Percentiles rank a stretch among this genome's conserved stretches.
Evolutionary conservation across 139 green algal species (phyloP).

Genomic region (Tetraselmis chui): DNA sequence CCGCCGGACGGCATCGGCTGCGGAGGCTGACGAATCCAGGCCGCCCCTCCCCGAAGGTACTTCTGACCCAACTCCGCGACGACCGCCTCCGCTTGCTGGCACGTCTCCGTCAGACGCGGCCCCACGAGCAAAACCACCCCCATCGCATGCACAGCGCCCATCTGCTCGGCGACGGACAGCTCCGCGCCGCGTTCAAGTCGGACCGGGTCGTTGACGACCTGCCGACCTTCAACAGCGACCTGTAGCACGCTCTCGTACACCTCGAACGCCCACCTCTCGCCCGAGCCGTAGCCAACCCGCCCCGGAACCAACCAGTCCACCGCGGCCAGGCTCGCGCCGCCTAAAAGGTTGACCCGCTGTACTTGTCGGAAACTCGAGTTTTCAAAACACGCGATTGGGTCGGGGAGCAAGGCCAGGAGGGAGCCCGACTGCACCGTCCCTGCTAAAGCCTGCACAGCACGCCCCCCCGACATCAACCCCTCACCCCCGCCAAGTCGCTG

Average conservation of each 20-base stretch:
- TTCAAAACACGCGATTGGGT: constrained; percentile 29
- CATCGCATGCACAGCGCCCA: neutral
- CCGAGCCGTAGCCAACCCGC: neutral
- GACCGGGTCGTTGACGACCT: neutral
- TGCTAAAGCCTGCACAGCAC: neutral
- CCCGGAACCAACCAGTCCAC: constrained; percentile 34
- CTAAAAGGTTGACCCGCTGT: constrained; percentile 19
- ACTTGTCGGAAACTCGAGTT: constrained; percentile 11
- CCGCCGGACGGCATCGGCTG: neutral
- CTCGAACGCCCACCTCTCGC: neutral
- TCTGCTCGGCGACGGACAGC: neutral
- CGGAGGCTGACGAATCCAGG: neutral
- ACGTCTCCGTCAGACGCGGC: neutral
- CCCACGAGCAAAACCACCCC: neutral
- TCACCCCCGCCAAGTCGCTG: neutral
- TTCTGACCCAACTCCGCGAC: neutral
- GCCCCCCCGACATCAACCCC: no score
- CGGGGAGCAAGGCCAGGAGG: constrained; percentile 25
- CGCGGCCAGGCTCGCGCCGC: constrained; percentile 23
- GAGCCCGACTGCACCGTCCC: constrained; percentile 5
- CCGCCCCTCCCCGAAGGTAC: neutral
- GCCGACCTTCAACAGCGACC: neutral
- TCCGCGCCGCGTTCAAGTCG: neutral
- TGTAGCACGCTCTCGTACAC: neutral
- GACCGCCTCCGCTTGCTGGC: neutral